phyloP scores from a whole-genome alignment of 1,284 basidiomycete genomes.

The Pseudozyma sp. region DNA sequence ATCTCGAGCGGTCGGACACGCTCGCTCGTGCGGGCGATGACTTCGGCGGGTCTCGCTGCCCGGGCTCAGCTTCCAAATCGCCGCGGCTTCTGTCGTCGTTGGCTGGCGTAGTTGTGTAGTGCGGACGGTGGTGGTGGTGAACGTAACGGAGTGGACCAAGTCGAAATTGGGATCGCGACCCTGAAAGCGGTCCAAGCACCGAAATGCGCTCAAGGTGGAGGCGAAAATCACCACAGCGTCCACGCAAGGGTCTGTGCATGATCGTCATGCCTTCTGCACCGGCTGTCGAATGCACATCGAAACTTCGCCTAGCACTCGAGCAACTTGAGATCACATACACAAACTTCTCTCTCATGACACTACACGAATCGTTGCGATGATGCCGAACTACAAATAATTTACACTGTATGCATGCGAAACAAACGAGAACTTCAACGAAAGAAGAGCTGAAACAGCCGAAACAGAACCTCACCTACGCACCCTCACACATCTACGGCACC shows the following conservation, averaged over 20 bases:
- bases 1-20: constrained; percentile 8
- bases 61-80: too few species aligned
- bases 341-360: neutral
- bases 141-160: neutral
- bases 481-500: constrained; percentile 53
- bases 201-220: constrained; percentile 18
- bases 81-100: too few species aligned
- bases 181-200: neutral
- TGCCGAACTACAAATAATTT: too few species aligned
- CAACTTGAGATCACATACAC: too few species aligned
- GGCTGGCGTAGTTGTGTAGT: too few species aligned
- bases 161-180: neutral
- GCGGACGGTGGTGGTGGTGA: too few species aligned
- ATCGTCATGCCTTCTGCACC: neutral
- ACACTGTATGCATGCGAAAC: neutral
- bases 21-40: neutral
- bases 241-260: constrained; percentile 20
- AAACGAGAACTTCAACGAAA: neutral
- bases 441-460: neutral
- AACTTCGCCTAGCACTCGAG: too few species aligned
- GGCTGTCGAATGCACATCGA: too few species aligned
- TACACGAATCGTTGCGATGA: neutral
- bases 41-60: too few species aligned
- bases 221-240: neutral
- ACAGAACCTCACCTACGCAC: neutral